A percentile compares a stretch with the other conserved stretches of the same genome.
Evolutionary conservation across 345 rosid genomes (phyloP).

Genomic region (Eucalyptus victrix): DNA sequence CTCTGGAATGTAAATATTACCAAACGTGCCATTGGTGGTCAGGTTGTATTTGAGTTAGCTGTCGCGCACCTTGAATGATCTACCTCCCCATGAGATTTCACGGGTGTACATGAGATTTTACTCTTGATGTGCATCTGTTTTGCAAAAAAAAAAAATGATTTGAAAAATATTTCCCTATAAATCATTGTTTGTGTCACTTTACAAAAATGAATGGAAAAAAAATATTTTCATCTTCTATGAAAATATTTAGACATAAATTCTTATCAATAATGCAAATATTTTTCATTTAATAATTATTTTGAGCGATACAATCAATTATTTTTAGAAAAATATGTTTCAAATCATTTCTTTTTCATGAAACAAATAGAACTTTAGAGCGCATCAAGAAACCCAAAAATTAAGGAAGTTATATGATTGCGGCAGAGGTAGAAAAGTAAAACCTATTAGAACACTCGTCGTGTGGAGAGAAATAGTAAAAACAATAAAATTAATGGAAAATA

Average conservation of each 20-base stretch:
- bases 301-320: too few species aligned
- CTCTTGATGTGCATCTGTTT: background rate
- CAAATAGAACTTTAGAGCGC: too few species aligned
- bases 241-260: background rate
- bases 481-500: background rate
- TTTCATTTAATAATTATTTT: background rate
- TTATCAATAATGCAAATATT: background rate
- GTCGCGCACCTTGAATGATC: background rate
- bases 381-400: too few species aligned
- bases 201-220: background rate
- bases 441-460: background rate
- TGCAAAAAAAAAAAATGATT: background rate
- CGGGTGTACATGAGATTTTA: background rate
- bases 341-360: too few species aligned
- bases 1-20: fast-evolving
- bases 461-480: background rate
- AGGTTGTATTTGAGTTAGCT: background rate
- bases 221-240: background rate
- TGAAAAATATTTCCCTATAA: background rate
- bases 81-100: background rate
- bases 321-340: too few species aligned
- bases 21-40: fast-evolving
- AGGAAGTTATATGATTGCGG: background rate
- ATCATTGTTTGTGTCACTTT: fast-evolving
- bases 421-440: background rate